Base-by-base conservation (phyloP, 768 basidiomycete species). In the Amanita polypyramis region DNA sequence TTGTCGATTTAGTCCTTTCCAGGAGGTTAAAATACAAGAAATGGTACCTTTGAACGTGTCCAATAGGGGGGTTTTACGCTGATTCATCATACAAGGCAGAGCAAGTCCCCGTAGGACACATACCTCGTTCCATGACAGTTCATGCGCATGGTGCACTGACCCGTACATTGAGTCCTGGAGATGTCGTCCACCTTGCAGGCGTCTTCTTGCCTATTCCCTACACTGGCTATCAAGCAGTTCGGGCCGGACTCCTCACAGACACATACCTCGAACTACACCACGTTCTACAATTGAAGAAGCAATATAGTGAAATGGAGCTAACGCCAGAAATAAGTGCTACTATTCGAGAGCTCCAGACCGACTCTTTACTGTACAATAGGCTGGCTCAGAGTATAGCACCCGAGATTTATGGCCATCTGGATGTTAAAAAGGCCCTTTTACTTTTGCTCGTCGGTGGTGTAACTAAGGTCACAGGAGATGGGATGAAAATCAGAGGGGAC, bases 81-180 rank as follows among this genome's bases (percentile, higher is more conserved):
- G 34, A 45, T 10, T 15, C 23, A n/a, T 25, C 25, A 9, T 23
- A 17, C 8, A 56, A 92, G 92, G 88, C 95, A 20, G 95, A 98
- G 59, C 96, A 99, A 82, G 96, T 99, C 1, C 96, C 96, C 19
- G 95, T 99, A 40, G 96, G 96, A 3, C 96, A 99, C 62, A 99
- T 99, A 50, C 96, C 96, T 19, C 84, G 96, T 33, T 93, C 94
- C 2, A 98, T 97, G 96, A 93, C 93, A 0, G 65, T 96, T n/a
- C 93, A 99, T 60, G 73, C 97, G 29, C 82, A 90, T 54, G 96
- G 96, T 19, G 83, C 75, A 51, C 75, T 96, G 30, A 94, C 92
- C 6, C 85, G 96, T 27, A 71, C 76, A 50, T 83, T 97, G 80
- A 93, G 85, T 58, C 96, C 96, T 0, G 96, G 96, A 21, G 96